Evolutionary conservation across 2,329 filamentous ascomycete species (phyloP).

Genomic region (Neonectria coccinea): DNA sequence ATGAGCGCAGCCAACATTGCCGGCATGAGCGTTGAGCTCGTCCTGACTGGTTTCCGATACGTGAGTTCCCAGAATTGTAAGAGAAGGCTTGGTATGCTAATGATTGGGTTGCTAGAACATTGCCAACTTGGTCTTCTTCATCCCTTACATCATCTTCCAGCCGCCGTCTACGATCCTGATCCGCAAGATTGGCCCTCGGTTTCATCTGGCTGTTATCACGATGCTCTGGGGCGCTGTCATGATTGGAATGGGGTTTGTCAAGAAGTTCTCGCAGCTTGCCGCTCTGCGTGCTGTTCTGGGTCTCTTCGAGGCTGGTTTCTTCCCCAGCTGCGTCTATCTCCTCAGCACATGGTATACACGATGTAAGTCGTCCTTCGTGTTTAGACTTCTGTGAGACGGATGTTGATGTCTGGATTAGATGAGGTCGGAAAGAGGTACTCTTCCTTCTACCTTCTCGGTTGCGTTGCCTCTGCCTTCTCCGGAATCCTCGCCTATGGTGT

Average conservation of each 20-base stretch:
- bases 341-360: conserved; percentile 80
- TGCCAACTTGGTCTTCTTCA: conserved; percentile 79
- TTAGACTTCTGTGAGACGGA: not conserved
- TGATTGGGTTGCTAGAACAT: conserved; percentile 59
- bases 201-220: conserved; percentile 66
- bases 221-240: conserved; percentile 70
- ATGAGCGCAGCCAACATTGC: conserved; percentile 79
- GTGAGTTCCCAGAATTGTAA: conserved; percentile 45
- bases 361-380: conserved; percentile 57
- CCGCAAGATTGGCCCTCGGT: conserved; percentile 72
- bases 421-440: conserved; percentile 78
- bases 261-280: conserved; percentile 63
- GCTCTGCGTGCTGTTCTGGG: conserved; percentile 71
- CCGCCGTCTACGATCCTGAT: conserved; percentile 77
- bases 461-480: conserved; percentile 72
- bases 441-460: conserved; percentile 76
- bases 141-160: conserved; percentile 78
- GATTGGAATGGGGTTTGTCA: conserved; percentile 74
- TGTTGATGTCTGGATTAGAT: conserved; percentile 51
- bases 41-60: conserved; percentile 59
- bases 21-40: conserved; percentile 65
- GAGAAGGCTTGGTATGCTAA: conserved; percentile 4
- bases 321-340: conserved; percentile 77
- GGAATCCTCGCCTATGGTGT: conserved; percentile 78
- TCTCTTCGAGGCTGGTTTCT: conserved; percentile 76